Evolutionary conservation across 2,329 filamentous ascomycete genomes (phyloP).

Genomic region (Fusarium sp.): DNA sequence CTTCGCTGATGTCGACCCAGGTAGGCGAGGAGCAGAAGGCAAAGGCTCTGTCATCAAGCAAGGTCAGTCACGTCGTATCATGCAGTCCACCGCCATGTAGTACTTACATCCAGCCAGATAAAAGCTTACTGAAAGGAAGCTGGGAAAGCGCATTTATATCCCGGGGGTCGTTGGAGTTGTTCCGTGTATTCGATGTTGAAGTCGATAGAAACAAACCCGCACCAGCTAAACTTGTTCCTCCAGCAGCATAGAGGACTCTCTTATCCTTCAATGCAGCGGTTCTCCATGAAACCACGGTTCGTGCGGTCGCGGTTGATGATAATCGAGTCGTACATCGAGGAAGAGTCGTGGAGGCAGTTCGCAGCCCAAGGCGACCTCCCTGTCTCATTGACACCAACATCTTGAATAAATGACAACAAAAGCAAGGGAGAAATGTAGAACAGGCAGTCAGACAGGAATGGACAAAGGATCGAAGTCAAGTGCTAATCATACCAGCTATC

Average conservation of each 20-base stretch:
- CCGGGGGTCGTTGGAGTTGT: slow-evolving; percentile 3
- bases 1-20: slow-evolving; percentile 37
- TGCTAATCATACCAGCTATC: not conserved
- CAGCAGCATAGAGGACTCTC: not conserved
- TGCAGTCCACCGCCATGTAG: not conserved
- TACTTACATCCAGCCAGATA: slow-evolving; percentile 22
- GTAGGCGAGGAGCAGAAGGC: slow-evolving; percentile 40
- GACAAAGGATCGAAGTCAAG: not conserved
- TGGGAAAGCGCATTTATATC: slow-evolving; percentile 4
- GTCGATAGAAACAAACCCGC: not conserved
- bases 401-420: not conserved
- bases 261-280: not conserved
- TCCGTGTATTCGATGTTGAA: not conserved
- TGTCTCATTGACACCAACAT: slow-evolving; percentile 1
- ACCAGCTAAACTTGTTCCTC: not conserved
- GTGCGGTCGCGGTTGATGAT: not conserved
- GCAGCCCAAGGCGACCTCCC: not conserved
- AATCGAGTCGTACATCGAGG: not conserved
- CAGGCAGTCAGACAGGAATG: not conserved
- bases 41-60: slow-evolving; percentile 16
- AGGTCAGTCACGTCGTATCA: not conserved
- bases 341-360: not conserved
- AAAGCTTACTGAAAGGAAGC: slow-evolving; percentile 9
- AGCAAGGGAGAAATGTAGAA: rapidly evolving
- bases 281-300: not conserved